Evolutionary conservation across 345 rosid genomes (phyloP), one percentile per base, ranked within the genome.

Genomic region (Luvunga scandens): DNA sequence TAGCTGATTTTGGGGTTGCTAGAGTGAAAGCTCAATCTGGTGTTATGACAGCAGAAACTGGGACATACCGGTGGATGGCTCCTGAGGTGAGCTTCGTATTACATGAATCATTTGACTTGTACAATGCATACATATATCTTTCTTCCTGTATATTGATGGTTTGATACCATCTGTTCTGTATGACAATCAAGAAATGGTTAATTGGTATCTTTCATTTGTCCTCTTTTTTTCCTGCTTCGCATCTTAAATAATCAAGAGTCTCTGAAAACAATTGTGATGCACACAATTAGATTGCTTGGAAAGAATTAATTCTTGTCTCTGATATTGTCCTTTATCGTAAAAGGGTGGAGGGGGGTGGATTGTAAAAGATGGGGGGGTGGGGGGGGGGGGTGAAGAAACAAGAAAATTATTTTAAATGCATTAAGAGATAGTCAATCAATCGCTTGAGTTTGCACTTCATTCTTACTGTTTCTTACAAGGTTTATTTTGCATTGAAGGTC

Each of bases 11-110:
- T 88, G 98, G 99, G 65, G 97, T 95, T 81, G 98, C 99, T 36
- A 89, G 97, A 84, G 99, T 92, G 79, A 88, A 92, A 89, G 84
- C 91, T 79, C 97, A 93, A 76, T 81, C 98, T 71, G 99, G 97
- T 77, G 97, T 96, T n/a, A 96, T 96, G 99, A 96, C 99, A 21
- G 97, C 99, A 62, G 99, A 96, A 91, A 96, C 99, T 48, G 99
- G 99, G 87, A 94, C 99, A n/a, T 93, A 93, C 73, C 83, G 98
- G 65, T 96, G 99, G 99, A 96, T 94, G 99, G 97, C 99, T 86
- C 99, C 99, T 27, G 98, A 96, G 99, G 99, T 95, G 74, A 69
- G 66, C 38, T 64, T 69, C 61, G 48, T 50, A 22, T 70, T 9
- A 6, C 36, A 28, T 28, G 4, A 25, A 66, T 78, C 5, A 42